A percentile compares a stretch with the other conserved stretches of the same genome.
Evolutionary conservation across 345 rosid species (phyloP).

Genomic region (Euphorbia tirucalli): DNA sequence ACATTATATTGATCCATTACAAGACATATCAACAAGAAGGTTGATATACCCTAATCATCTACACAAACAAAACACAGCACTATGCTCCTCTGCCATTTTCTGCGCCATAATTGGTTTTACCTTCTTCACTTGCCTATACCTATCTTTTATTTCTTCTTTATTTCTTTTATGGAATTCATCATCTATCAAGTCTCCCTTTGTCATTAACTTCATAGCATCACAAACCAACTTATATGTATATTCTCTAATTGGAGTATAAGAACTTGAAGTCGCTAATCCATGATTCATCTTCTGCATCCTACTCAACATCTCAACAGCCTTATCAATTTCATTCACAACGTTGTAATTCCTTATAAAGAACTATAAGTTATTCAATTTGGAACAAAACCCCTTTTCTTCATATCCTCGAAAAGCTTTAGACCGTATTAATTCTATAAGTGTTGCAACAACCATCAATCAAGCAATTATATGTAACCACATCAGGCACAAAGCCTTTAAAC

Average conservation of each 20-base stretch:
- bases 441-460: too few relatives aligned
- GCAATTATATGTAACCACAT: too few relatives aligned
- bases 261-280: constrained; percentile 59
- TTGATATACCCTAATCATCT: too few relatives aligned
- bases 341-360: constrained; percentile 83
- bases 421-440: constrained; percentile 66
- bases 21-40: too few relatives aligned
- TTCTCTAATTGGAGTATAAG: constrained; percentile 75
- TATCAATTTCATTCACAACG: too few relatives aligned
- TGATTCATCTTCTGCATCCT: constrained; percentile 66
- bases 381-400: constrained; percentile 61
- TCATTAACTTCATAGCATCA: constrained; percentile 38
- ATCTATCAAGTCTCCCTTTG: constrained; percentile 34
- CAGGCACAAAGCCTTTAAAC: constrained; percentile 73
- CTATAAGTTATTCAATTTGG: constrained; percentile 73
- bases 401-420: constrained; percentile 68
- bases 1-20: too few relatives aligned
- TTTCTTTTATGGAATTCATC: constrained; percentile 44
- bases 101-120: constrained; percentile 50
- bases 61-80: too few relatives aligned
- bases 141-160: constrained; percentile 45
- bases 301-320: constrained; percentile 70
- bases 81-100: constrained; percentile 6
- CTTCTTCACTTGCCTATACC: constrained; percentile 54
- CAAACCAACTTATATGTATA: too few relatives aligned